These are phyloP conservation scores for Drosera capensis DNA, from an alignment of 148 eudicot genomes.

Conservation along the genomic window DNA sequence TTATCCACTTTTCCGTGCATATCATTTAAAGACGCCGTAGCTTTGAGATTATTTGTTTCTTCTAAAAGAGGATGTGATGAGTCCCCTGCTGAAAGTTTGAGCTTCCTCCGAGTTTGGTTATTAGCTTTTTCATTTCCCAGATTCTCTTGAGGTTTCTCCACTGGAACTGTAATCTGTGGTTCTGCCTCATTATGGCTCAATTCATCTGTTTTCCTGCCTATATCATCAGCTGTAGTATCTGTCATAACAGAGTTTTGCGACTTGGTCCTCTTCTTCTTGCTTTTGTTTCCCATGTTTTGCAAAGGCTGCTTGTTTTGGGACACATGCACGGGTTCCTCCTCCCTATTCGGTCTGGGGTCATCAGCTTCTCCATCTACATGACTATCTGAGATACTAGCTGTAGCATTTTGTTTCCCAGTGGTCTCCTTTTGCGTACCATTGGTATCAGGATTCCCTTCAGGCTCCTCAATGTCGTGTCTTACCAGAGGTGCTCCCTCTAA, in stretches of 20 bases:
- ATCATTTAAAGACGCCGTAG: slow-evolving; percentile 11
- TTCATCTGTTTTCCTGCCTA: slow-evolving; percentile 8
- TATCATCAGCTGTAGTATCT: slow-evolving; percentile 1
- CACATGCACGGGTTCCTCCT: slow-evolving; percentile 8
- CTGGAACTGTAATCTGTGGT: slow-evolving; percentile 8
- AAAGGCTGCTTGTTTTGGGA: slow-evolving; percentile 10
- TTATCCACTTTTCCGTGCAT: slow-evolving; percentile 3
- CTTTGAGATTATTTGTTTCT: slow-evolving; percentile 8
- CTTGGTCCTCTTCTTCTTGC: slow-evolving; percentile 8
- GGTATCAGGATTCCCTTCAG: slow-evolving; percentile 10
- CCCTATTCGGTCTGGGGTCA: slow-evolving; percentile 7
- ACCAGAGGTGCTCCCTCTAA: slow-evolving; percentile 8
- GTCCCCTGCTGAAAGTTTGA: slow-evolving; percentile 9
- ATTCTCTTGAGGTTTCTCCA: slow-evolving; percentile 9
- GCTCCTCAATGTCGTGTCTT: slow-evolving; percentile 6
- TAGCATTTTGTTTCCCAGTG: slow-evolving; percentile 12
- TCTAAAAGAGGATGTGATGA: slow-evolving; percentile 7
- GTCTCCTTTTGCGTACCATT: slow-evolving; percentile 7
- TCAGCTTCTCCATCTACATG: slow-evolving; percentile 6
- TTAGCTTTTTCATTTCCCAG: slow-evolving; percentile 10
- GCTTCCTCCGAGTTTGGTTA: slow-evolving; percentile 13
- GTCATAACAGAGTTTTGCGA: slow-evolving; percentile 13
- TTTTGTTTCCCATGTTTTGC: slow-evolving; percentile 9
- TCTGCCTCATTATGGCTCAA: slow-evolving; percentile 10
- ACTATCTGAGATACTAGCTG: slow-evolving; percentile 6